Evolutionary conservation across 495 filamentous ascomycete genomes (phyloP), one percentile per base, ranked within the genome.

Genomic region (Podospora bellae-mahoneyi): DNA sequence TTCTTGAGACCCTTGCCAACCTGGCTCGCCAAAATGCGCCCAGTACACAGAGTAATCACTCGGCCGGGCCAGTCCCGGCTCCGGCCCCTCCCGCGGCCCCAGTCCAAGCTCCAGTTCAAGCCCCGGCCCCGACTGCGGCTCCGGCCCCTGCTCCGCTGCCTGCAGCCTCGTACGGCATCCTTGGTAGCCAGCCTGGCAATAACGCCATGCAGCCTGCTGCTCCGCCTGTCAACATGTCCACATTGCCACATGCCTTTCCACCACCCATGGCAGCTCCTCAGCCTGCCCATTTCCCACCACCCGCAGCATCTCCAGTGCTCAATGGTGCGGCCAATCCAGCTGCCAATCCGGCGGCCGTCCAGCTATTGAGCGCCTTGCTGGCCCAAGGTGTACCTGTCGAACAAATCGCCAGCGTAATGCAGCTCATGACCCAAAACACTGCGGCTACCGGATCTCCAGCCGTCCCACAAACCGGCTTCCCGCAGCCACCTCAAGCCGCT

Each of bases 1-100:
- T 96, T 74, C 82, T 95, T 82, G 91, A 91, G 74, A 90, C 90
- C 34, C 84, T 96, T 67, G 91, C 92, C 59, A 91, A 91, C 71
- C 92, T 96, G 83, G 91, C 91, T 53, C 91, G 92, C 66, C 89
- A 93, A 76, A 94, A 91, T 77, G 82, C 81, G 59, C 85, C 88
- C 64, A 79, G 86, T 15, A 84, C 88, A 10, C 85, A 90, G 28
- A 79, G 83, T 73, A 84, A 77, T 65, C 77, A 84, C 26, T 79
- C 76, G 67, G 74, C 60, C 5, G 27, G 85, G 62, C 78, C 84
- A 58, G 80, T 85, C 59, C 81, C 77, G 59, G 55, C 55, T 15
- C 55, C 60, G 27, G 61, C 61, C 34, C 15, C 61, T 7, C 16
- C 26, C 15, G 23, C 59, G 59, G 59, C 27, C 59, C 59, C 59